Evolutionary conservation across 2,329 filamentous ascomycete species (phyloP).

Genomic region (Akanthomyces uredinophilus): DNA sequence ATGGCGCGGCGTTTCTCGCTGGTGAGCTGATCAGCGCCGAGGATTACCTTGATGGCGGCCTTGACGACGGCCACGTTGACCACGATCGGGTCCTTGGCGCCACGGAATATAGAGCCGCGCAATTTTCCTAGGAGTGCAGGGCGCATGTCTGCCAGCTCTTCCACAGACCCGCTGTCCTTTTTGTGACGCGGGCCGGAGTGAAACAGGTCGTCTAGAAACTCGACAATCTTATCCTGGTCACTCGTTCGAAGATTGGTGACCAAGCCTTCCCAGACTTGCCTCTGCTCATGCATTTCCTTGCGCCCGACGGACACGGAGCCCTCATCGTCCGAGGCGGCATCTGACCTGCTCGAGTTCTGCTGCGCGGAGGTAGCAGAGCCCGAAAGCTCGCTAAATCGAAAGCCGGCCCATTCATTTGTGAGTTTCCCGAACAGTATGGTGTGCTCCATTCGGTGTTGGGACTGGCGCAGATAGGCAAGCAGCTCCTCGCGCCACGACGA

Average conservation of each 20-base stretch:
- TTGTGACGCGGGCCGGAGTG: neutral
- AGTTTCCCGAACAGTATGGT: conserved; percentile 8
- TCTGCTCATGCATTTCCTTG: conserved; percentile 48
- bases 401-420: conserved; percentile 8
- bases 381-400: conserved; percentile 12
- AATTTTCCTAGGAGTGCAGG: neutral
- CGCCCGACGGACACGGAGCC: conserved; percentile 45
- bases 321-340: neutral
- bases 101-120: neutral
- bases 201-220: conserved; percentile 50
- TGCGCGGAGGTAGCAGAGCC: neutral
- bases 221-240: conserved; percentile 39
- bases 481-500: conserved; percentile 11
- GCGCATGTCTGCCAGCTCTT: conserved; percentile 5
- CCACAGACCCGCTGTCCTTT: neutral
- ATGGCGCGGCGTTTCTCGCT: conserved; percentile 14
- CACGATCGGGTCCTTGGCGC: neutral
- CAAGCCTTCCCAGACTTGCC: conserved; percentile 48
- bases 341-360: neutral
- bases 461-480: conserved; percentile 8
- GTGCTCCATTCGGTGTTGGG: conserved; percentile 10
- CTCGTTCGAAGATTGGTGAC: conserved; percentile 47
- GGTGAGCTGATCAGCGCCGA: conserved; percentile 10
- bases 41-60: conserved; percentile 7
- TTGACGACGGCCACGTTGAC: neutral